Evolutionary conservation across 1,284 basidiomycete genomes (phyloP), one percentile per base, ranked within the genome.

Genomic region (Mrakiaceae sp.): DNA sequence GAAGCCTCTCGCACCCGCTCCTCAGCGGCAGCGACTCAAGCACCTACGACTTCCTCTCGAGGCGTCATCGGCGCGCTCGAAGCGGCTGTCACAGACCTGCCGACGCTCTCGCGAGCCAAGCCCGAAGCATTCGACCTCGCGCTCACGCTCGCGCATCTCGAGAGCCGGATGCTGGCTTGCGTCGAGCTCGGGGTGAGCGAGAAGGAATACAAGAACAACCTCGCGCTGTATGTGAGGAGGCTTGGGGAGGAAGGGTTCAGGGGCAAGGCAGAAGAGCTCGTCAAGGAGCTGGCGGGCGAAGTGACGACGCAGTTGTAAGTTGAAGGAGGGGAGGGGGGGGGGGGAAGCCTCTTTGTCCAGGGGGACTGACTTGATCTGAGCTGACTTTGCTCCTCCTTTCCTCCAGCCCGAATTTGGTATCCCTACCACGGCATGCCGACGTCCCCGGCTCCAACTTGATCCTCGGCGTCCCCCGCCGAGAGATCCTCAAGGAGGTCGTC

Each of bases 251-350:
- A 93, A 73, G 88, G 87, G 0, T 90, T 91, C 74, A 79, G 83
- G 67, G 86, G 79, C 44, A 90, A 91, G 72, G 91, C 85, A 8
- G 90, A 93, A 73, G 93, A 95, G 74, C 75, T 97, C 62, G 82
- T 93, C 58, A 85, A 82, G 73, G 92, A 94, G 68, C 78, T 96
- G 50, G 85, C 89, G 71, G 93, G 92, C 7, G 91, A 91, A 0
- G 77, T 91, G 56, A 48, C 27, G 14, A 11, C 8, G 1, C 43
- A 51, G 40, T 62, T 49, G 59, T 61, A 49, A 54, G 59, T 61
- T 39, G 60, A 12, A 11, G 3, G 11, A 39, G 8, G 8, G 57
- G n/a, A n/a, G 27, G 27, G 27, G 27, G 27, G 27, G 27, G 27
- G 27, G 27, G 27, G 2, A 2, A 27, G 27, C 27, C 27, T 27